A percentile compares a stretch with the other conserved stretches of the same genome.
Conservation (phyloP, 805 yeast species). For the Saccharomycopsis vini region DNA sequence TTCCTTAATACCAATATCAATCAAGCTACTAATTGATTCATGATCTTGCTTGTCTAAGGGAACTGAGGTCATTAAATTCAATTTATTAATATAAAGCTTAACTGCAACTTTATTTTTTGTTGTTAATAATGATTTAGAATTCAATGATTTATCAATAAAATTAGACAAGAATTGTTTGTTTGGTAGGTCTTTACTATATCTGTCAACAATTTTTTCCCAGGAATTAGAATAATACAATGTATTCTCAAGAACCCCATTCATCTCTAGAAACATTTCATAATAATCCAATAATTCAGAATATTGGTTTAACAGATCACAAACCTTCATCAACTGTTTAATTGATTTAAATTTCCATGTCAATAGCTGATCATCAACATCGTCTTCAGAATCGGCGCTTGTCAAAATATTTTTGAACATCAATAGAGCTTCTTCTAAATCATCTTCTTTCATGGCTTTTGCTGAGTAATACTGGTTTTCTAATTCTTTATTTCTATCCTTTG, state of each 20-base stretch:
- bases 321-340: slow-evolving; percentile 34
- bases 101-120: slow-evolving; percentile 40
- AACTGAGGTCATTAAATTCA: slow-evolving; percentile 29
- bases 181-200: slow-evolving; percentile 26
- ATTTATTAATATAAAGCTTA: slow-evolving; percentile 37
- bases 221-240: slow-evolving; percentile 33
- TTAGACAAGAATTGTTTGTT: too few species aligned
- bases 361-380: slow-evolving; percentile 2
- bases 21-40: slow-evolving; percentile 27
- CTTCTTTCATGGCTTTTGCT: slow-evolving; percentile 18
- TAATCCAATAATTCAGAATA: background rate
- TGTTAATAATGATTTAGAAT: too few species aligned
- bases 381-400: background rate
- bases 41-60: slow-evolving; percentile 22
- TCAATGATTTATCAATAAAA: too few species aligned
- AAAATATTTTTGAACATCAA: slow-evolving; percentile 8
- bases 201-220: slow-evolving; percentile 29
- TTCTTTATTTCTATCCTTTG: slow-evolving; percentile 6
- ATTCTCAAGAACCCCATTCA: slow-evolving; percentile 27
- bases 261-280: slow-evolving; percentile 23
- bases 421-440: slow-evolving; percentile 8
- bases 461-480: slow-evolving; percentile 15
- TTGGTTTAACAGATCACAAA: slow-evolving; percentile 21
- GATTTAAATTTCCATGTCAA: slow-evolving; percentile 31
- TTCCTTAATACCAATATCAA: slow-evolving; percentile 28